A percentile compares a stretch with the other conserved stretches of the same genome.
Evolutionary conservation across 176 grass and related monocot genomes (phyloP).

Genomic region (Phoenix roebelenii): DNA sequence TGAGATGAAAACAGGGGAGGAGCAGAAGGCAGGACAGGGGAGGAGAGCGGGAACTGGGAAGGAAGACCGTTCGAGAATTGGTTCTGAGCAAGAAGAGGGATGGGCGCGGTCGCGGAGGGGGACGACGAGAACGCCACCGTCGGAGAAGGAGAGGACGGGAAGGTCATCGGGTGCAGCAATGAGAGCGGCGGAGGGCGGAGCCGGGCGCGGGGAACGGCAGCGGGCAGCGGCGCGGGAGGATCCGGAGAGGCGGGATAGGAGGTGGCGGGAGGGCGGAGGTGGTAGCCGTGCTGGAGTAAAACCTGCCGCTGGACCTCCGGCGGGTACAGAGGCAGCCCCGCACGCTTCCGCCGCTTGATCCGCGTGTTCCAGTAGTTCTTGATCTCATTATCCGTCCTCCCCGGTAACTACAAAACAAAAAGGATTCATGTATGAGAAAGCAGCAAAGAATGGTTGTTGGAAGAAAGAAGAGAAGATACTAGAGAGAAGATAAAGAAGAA

Average conservation of each 20-base stretch:
- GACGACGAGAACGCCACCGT: too few species aligned
- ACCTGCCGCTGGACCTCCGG: conserved; percentile 46
- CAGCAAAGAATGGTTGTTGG: neutral
- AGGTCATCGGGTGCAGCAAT: too few species aligned
- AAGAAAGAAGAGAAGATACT: neutral
- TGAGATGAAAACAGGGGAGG: too few species aligned
- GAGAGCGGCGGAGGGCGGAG: too few species aligned
- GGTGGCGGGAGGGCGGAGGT: conserved; percentile 10
- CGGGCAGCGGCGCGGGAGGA: conserved; percentile 3
- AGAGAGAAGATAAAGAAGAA: too few species aligned
- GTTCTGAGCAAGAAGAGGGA: too few species aligned
- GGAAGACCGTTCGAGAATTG: too few species aligned
- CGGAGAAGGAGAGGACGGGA: too few species aligned
- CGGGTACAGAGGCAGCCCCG: conserved; percentile 51
- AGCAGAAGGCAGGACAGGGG: neutral
- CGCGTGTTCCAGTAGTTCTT: conserved; percentile 21
- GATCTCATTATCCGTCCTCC: conserved; percentile 17
- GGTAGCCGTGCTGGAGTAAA: conserved; percentile 19
- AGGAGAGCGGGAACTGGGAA: conserved; percentile 40
- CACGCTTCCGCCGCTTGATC: conserved; percentile 47
- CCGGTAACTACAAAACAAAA: conserved; percentile 7
- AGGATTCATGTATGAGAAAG: neutral
- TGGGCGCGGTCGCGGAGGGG: too few species aligned
- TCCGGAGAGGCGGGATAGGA: neutral
- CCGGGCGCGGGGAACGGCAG: too few species aligned